phyloP scores from a whole-genome alignment of 805 yeast genomes.

The Kockiozyma suomiensis region DNA sequence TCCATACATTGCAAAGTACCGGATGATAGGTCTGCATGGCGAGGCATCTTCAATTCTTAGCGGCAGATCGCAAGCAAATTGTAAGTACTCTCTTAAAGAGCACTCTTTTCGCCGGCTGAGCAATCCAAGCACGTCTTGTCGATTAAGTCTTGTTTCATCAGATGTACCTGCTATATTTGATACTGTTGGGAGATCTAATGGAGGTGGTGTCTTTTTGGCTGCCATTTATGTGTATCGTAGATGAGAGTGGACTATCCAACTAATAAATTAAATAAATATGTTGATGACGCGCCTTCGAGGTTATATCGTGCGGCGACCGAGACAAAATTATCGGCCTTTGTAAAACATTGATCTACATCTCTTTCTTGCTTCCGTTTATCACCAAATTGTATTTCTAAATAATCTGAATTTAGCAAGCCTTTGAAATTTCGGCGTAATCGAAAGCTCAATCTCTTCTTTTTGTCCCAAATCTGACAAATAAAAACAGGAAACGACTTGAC shows the following conservation, averaged over 20 bases:
- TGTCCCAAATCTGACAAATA: background rate
- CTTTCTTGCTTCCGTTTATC: too few species aligned
- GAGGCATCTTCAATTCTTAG: constrained; percentile 4
- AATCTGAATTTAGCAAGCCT: too few species aligned
- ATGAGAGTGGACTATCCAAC: too few species aligned
- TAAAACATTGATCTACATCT: too few species aligned
- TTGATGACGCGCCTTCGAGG: too few species aligned
- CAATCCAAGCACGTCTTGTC: constrained; percentile 1
- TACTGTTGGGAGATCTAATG: background rate
- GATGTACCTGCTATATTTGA: background rate
- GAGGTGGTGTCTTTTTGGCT: background rate
- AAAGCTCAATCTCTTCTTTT: too few species aligned
- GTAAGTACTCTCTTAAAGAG: constrained; percentile 11
- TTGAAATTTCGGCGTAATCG: too few species aligned
- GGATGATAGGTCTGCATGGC: constrained; percentile 7
- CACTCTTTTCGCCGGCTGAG: constrained; percentile 6
- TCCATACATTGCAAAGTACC: constrained; percentile 25
- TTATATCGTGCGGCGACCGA: too few species aligned
- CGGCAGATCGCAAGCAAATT: constrained; percentile 16
- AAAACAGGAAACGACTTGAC: background rate
- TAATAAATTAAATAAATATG: too few species aligned
- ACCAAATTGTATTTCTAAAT: too few species aligned
- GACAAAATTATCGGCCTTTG: too few species aligned
- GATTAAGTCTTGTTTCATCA: background rate
- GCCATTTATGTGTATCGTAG: too few species aligned